phyloP scores from a whole-genome alignment of 768 basidiomycete genomes.

The Cystobasidiopsis lactophilus region DNA sequence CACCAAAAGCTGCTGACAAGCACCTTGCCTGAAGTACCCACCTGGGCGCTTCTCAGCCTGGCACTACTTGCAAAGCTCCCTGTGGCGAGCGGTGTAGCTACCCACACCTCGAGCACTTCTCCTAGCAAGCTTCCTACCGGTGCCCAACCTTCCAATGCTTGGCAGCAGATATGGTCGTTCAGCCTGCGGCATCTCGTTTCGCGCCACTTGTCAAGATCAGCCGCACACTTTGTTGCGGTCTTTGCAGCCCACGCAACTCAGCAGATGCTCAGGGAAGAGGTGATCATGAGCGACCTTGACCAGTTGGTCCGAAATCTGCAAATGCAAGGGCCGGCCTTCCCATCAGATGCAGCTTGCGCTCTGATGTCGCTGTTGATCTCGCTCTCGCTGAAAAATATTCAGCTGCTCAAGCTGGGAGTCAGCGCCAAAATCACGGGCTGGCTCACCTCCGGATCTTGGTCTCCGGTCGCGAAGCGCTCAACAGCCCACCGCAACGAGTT shows the following conservation, averaged over 20 bases:
- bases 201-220: slow-evolving; percentile 23
- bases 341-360: slow-evolving; percentile 71
- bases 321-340: slow-evolving; percentile 68
- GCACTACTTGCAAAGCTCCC: slow-evolving; percentile 45
- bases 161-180: slow-evolving; percentile 65
- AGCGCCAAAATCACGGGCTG: slow-evolving; percentile 73
- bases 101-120: neutral
- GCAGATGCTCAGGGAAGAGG: slow-evolving; percentile 29
- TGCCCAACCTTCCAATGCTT: slow-evolving; percentile 26
- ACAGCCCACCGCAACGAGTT: too few relatives aligned
- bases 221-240: slow-evolving; percentile 3
- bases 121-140: neutral
- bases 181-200: slow-evolving; percentile 50
- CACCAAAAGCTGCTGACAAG: slow-evolving; percentile 41
- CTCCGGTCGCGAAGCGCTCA: slow-evolving; percentile 12
- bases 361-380: slow-evolving; percentile 50
- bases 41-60: slow-evolving; percentile 65
- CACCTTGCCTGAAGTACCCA: slow-evolving; percentile 45
- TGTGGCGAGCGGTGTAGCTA: too few relatives aligned
- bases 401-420: slow-evolving; percentile 61
- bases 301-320: slow-evolving; percentile 58
- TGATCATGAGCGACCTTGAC: slow-evolving; percentile 51
- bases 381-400: slow-evolving; percentile 56
- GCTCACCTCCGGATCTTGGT: slow-evolving; percentile 42
- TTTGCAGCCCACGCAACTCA: too few relatives aligned